These are phyloP conservation scores for Candida albicans DNA, from an alignment of 1,139 yeast species.

Conservation along the genomic window DNA sequence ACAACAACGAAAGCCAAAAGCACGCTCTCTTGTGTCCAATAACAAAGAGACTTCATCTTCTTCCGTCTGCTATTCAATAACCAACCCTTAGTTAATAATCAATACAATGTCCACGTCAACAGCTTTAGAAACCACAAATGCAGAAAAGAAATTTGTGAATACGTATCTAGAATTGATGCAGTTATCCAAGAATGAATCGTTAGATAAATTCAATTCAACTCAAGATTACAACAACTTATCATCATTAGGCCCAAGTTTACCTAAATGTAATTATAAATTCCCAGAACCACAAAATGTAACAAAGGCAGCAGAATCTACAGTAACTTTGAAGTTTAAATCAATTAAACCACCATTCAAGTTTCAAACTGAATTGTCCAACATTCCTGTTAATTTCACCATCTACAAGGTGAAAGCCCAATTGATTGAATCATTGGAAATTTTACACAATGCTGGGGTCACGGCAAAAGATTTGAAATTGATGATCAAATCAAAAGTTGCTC, in stretches of 20 bases:
- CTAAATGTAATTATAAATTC: conserved; percentile 28
- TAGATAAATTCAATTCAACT: conserved; percentile 31
- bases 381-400: conserved; percentile 30
- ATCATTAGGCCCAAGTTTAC: conserved; percentile 46
- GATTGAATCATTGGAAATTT: conserved; percentile 26
- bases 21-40: background rate
- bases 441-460: conserved; percentile 23
- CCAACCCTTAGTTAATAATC: too few species aligned
- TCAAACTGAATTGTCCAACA: conserved; percentile 23
- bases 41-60: too few species aligned
- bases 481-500: conserved; percentile 47
- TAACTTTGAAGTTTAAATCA: conserved; percentile 35
- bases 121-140: conserved; percentile 5
- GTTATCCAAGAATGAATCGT: conserved; percentile 25
- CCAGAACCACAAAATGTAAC: conserved; percentile 21
- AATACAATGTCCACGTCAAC: conserved; percentile 8
- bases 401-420: conserved; percentile 34
- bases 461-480: conserved; percentile 39
- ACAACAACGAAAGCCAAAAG: background rate
- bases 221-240: conserved; percentile 32
- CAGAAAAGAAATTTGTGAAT: conserved; percentile 29
- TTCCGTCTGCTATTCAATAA: too few species aligned
- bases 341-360: conserved; percentile 48
- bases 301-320: conserved; percentile 3
- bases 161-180: conserved; percentile 37